Evolutionary conservation across 169 alveolate genomes (phyloP).

Genomic region (Cryptosporidium sp.): DNA sequence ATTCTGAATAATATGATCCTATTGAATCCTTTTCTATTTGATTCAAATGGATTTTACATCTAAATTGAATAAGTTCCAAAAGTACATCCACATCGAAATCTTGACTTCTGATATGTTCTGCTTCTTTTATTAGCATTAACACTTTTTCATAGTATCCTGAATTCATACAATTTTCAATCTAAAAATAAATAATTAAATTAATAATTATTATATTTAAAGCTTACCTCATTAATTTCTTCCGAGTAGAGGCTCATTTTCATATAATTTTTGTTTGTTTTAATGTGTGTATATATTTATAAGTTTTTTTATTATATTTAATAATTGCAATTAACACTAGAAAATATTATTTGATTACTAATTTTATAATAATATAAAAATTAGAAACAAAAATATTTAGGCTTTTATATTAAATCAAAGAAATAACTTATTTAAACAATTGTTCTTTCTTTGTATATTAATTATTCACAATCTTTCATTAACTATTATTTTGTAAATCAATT

Average conservation of each 20-base stretch:
- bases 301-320: too few relatives aligned
- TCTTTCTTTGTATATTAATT: too few relatives aligned
- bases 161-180: slow-evolving; percentile 60
- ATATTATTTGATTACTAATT: too few relatives aligned
- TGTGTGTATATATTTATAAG: background rate
- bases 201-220: background rate
- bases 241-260: slow-evolving; percentile 5
- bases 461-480: background rate
- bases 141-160: slow-evolving; percentile 68
- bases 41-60: slow-evolving; percentile 45
- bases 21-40: slow-evolving; percentile 35
- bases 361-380: too few relatives aligned
- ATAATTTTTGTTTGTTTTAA: background rate
- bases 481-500: too few relatives aligned
- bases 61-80: slow-evolving; percentile 32
- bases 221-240: slow-evolving; percentile 57
- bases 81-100: slow-evolving; percentile 27
- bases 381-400: background rate
- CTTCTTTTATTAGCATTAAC: background rate
- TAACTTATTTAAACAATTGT: too few relatives aligned
- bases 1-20: slow-evolving; percentile 22
- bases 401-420: background rate
- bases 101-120: background rate
- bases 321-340: background rate
- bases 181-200: background rate